Evolutionary conservation across 148 eudicot genomes (phyloP), one percentile per base, ranked within the genome.

Genomic region (Vaccinium myrtillus): DNA sequence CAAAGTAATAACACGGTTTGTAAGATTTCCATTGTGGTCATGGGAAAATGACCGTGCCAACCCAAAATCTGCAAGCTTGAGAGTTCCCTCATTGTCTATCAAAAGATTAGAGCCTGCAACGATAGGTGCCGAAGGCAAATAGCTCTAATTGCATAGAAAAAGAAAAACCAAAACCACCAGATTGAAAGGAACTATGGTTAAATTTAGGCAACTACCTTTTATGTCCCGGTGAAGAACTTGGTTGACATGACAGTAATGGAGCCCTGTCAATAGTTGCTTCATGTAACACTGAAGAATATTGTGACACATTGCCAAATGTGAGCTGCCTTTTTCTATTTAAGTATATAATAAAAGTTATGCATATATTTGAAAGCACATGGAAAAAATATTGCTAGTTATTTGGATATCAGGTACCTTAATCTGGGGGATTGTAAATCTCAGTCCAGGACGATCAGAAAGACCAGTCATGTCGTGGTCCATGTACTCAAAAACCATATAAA

Each of bases 31-130:
- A 84, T 87, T 87, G 53, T 87, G 90, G 82, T 90, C 91, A 81
- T 86, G 85, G 21, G 93, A 82, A 75, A 85, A 90, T 53, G 93
- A 87, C 75, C 93, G 90, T 8, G 95, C 93, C 73, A 93, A 87
- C 79, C 98, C 98, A 87, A 94, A 94, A 90, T 94, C 95, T 32
- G 94, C 95, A 83, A 94, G 94, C 92, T 94, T 94, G 86, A 93
- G 87, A 89, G 89, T 94, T 77, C 96, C 98, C 85, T 94, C 88
- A 83, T 94, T 94, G 86, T 94, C 93, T 73, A 94, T 92, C 69
- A 94, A 88, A 87, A 94, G 92, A 90, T 94, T 94, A 58, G 96
- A 92, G 75, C 94, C 94, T 94, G 86, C 85, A 90, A 84, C 10
- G 30, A 77, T 23, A 83, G 30, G 56, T 69, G 18, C 51, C 32